Base-by-base conservation (phyloP, 2,329 filamentous ascomycete genomes). In the Fusarium veterinarium region DNA sequence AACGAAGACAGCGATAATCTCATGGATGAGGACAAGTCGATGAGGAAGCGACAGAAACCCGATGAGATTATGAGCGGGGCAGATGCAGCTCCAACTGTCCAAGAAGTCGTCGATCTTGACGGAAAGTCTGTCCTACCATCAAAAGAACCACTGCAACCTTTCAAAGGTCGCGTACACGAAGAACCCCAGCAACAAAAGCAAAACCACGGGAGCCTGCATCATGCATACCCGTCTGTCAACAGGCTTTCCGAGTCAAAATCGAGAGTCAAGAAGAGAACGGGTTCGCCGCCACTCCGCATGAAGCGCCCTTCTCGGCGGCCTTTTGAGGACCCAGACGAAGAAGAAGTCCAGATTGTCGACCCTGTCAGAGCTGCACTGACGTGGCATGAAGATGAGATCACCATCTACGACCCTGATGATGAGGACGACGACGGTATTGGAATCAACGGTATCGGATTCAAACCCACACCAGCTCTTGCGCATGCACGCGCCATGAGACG, bases 331-430 rank as follows among this genome's bases (percentile, higher is more conserved):
- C 77, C 75, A 35, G 69, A 69, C 20, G 80, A 83, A 13, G 79
- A 82, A 13, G 83, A 81, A 17, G 75, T 78, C 17, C 74, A 80
- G 45, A 79, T 88, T 33, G 80, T 84, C 58, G 88, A 90, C 60
- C 87, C 88, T 0, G 77, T 90, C 14, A 85, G 89, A 40, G 89
- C 89, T 11, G 86, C 89, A 6, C 82, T 91, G 58, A 92, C 90
- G 4, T 92, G 90, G 90, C 89, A 90, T 75, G 89, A 91, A 71
- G 87, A 91, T 73, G 90, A 92, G 77, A 92, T 92, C 67, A 92
- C 90, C 4, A 84, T 91, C 33, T 90, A 91, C 78, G 88, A 91
- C 73, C 88, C 89, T 1, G 84, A 89, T 44, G 90, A 92, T 76
- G 85, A 88, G 69, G 90, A 92, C 70, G 90, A 92, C 75, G 90